A percentile compares a stretch with the other conserved stretches of the same genome.
phyloP scores from a whole-genome alignment of 768 basidiomycete genomes.

The Auricularia sp. region DNA sequence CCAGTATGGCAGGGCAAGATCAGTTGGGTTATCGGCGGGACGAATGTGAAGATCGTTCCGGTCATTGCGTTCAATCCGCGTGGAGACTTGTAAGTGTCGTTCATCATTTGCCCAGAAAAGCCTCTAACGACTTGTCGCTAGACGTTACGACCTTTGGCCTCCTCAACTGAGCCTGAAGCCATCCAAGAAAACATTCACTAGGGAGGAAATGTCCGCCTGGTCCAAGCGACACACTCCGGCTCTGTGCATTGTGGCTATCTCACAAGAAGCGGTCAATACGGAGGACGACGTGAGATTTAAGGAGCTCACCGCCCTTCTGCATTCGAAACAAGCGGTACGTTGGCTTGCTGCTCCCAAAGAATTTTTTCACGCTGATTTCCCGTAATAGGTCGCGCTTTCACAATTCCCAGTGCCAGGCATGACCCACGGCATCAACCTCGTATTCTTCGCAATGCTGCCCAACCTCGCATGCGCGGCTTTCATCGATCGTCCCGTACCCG shows the following conservation, averaged over 20 bases:
- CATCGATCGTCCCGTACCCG: not conserved
- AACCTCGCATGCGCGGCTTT: not conserved
- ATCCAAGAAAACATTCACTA: conserved; percentile 2
- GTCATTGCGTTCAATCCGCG: not conserved
- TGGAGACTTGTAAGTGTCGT: not conserved
- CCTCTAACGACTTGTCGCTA: not conserved
- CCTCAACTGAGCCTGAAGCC: conserved; percentile 5
- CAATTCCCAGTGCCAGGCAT: conserved; percentile 21
- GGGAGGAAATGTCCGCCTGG: conserved; percentile 3
- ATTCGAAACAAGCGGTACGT: conserved; percentile 36
- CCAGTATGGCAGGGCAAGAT: not conserved
- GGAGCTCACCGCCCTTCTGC: conserved; percentile 32
- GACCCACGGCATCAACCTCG: conserved; percentile 31
- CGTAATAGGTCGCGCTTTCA: conserved; percentile 45
- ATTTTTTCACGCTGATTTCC: not conserved
- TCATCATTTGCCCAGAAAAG: not conserved
- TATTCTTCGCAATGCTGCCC: conserved; percentile 34
- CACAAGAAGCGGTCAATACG: conserved; percentile 4
- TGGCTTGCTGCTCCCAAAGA: conserved; percentile 2
- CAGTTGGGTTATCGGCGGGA: not conserved
- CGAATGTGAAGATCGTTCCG: not conserved
- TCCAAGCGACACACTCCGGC: conserved; percentile 3
- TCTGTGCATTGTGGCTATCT: conserved; percentile 1
- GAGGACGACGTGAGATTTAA: conserved; percentile 35
- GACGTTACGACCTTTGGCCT: conserved; percentile 9